Evolutionary conservation across 768 basidiomycete species (phyloP).

Genomic region (Dentipellis fragilis): DNA sequence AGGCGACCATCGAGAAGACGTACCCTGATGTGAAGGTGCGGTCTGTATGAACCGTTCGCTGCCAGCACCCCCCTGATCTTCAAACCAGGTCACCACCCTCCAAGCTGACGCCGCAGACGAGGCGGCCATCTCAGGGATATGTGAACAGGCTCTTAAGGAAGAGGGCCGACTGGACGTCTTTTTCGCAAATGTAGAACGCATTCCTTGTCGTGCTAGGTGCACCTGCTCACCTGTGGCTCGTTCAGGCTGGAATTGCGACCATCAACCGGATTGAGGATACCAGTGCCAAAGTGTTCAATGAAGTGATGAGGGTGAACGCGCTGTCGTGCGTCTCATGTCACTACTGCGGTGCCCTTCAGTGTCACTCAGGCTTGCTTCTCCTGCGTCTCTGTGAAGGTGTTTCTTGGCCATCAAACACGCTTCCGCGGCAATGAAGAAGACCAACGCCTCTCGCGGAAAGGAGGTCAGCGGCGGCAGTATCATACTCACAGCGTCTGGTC

Average conservation of each 20-base stretch:
- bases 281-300: slow-evolving; percentile 58
- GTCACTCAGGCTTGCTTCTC: neutral
- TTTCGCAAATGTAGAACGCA: slow-evolving; percentile 74
- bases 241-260: slow-evolving; percentile 59
- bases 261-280: slow-evolving; percentile 37
- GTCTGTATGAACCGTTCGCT: neutral
- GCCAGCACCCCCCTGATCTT: neutral
- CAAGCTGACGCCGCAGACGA: slow-evolving; percentile 84
- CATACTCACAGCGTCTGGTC: slow-evolving; percentile 78
- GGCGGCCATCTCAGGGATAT: slow-evolving; percentile 51
- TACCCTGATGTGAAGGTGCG: slow-evolving; percentile 79
- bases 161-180: slow-evolving; percentile 87
- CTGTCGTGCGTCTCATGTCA: slow-evolving; percentile 35
- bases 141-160: slow-evolving; percentile 64
- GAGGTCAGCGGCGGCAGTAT: slow-evolving; percentile 67
- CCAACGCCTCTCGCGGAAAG: slow-evolving; percentile 62
- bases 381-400: slow-evolving; percentile 49
- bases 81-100: slow-evolving; percentile 60
- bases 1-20: slow-evolving; percentile 49
- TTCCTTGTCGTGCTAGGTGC: neutral
- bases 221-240: slow-evolving; percentile 1
- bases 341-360: neutral
- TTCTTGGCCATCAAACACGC: slow-evolving; percentile 87
- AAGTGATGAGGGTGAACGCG: slow-evolving; percentile 68
- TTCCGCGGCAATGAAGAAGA: slow-evolving; percentile 68